A percentile compares a stretch with the other conserved stretches of the same genome.
phyloP scores from a whole-genome alignment of 306 rosid species.

The Pyrus betulifolia region DNA sequence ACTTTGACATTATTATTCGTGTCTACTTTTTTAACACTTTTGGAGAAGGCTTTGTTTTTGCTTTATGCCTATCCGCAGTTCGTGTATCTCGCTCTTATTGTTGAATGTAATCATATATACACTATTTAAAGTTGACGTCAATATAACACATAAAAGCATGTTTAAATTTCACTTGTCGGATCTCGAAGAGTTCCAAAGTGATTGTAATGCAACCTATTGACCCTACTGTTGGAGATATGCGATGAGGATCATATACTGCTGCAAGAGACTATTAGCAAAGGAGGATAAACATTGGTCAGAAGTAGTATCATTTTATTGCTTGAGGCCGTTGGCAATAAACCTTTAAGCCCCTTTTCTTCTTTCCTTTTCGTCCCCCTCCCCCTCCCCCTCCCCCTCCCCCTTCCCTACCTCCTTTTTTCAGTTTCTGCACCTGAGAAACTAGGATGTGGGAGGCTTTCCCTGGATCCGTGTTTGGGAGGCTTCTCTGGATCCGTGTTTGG shows the following conservation, averaged over 20 bases:
- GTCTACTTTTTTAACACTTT: background rate
- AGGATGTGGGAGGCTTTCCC: no score
- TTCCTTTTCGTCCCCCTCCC: no score
- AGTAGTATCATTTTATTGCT: no score
- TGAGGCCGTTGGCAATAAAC: no score
- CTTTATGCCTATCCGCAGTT: background rate
- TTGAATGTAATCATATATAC: background rate
- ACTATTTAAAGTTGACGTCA: background rate
- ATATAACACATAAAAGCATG: background rate
- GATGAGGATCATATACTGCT: no score
- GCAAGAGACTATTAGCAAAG: background rate
- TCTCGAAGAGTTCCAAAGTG: background rate
- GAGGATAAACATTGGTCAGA: background rate
- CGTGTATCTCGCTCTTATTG: background rate
- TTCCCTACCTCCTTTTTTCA: no score
- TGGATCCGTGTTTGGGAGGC: no score
- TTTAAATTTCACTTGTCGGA: background rate
- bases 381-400: no score
- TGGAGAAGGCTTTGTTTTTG: background rate
- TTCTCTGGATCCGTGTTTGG: no score
- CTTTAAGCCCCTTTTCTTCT: no score
- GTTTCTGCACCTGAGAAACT: background rate
- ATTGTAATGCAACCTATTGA: no score
- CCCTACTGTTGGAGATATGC: no score
- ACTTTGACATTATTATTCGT: background rate